phyloP scores from a whole-genome alignment of 768 basidiomycete species.

The Mycena sanguinolenta region DNA sequence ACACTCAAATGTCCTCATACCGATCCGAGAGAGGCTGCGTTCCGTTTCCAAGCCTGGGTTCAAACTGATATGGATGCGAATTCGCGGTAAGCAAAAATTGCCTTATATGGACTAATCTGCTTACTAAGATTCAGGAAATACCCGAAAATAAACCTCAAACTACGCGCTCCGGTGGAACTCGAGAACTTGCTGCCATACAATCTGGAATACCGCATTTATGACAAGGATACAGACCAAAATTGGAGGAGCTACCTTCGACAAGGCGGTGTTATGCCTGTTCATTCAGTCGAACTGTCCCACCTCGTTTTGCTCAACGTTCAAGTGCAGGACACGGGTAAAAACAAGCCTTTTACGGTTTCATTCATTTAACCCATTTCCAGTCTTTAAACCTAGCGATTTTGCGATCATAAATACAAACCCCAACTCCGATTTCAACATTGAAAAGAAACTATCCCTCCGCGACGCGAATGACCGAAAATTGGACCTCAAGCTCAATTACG shows the following conservation, averaged over 20 bases:
- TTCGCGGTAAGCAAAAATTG: constrained; percentile 56
- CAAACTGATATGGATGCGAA: constrained; percentile 70
- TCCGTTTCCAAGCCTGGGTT: constrained; percentile 94
- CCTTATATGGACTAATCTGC: not conserved
- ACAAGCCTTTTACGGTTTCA: not conserved
- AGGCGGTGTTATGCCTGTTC: constrained; percentile 96
- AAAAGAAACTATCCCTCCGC: constrained; percentile 76
- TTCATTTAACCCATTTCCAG: constrained; percentile 52
- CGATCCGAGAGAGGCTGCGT: constrained; percentile 86
- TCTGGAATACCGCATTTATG: constrained; percentile 95
- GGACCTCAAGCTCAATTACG: constrained; percentile 87
- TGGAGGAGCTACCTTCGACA: constrained; percentile 94
- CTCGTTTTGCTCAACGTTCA: constrained; percentile 91
- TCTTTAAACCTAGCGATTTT: constrained; percentile 94
- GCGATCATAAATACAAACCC: constrained; percentile 97
- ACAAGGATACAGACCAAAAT: constrained; percentile 94
- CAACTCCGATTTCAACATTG: constrained; percentile 89
- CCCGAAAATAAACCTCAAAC: constrained; percentile 86
- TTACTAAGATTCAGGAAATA: constrained; percentile 67
- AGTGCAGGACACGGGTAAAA: constrained; percentile 89
- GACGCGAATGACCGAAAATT: constrained; percentile 84
- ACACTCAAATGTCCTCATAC: constrained; percentile 89
- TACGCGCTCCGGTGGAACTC: constrained; percentile 94
- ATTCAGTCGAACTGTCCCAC: constrained; percentile 93
- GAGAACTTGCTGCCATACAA: constrained; percentile 97